Conservation (phyloP, 1,284 basidiomycete species). For the Ustilago bromivora region DNA sequence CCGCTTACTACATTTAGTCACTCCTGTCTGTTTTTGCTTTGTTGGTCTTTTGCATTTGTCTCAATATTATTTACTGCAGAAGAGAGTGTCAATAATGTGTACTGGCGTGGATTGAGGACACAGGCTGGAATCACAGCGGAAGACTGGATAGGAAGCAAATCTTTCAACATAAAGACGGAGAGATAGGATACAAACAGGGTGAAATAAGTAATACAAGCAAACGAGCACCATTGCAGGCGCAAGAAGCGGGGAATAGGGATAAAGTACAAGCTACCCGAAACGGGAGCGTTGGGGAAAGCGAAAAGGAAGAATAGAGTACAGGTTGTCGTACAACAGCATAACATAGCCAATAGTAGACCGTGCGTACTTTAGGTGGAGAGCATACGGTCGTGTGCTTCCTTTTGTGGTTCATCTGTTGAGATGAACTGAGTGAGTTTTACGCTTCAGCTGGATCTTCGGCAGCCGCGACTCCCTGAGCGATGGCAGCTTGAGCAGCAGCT, state of each 20-base stretch:
- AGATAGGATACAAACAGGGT: conserved; percentile 3
- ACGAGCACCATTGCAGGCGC: background rate
- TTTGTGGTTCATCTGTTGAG: background rate
- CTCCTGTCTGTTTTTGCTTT: background rate
- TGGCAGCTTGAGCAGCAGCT: conserved; percentile 45
- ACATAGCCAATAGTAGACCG: background rate
- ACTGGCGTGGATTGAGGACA: background rate
- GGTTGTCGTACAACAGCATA: background rate
- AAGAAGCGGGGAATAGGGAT: background rate
- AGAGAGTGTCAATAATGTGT: background rate
- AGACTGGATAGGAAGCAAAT: background rate
- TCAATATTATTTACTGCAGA: background rate
- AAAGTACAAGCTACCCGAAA: background rate
- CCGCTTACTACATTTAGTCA: conserved; percentile 46
- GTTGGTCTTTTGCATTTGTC: background rate
- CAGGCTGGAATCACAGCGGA: background rate
- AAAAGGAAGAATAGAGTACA: conserved; percentile 5
- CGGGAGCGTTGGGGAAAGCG: background rate
- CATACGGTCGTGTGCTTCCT: background rate
- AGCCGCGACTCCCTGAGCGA: conserved; percentile 27
- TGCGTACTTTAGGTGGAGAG: background rate
- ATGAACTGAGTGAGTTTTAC: background rate
- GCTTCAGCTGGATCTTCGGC: background rate
- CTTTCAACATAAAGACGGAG: background rate
- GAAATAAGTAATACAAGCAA: conserved; percentile 9